Conservation (phyloP, 2,329 filamentous ascomycete genomes). For the Domatiomyces catenatus region DNA sequence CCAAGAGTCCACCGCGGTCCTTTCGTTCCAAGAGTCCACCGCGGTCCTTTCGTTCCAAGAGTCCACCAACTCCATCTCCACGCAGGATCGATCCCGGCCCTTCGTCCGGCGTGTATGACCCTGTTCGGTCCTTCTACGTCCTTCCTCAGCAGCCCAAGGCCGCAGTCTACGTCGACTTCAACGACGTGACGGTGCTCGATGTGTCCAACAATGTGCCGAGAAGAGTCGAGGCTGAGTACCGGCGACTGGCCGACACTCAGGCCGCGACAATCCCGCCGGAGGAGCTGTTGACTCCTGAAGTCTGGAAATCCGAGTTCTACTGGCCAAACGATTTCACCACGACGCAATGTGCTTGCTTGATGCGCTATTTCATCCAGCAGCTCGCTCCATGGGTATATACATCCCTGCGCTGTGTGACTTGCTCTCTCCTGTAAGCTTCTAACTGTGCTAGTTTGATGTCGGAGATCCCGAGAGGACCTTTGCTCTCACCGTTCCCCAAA, state of each 20-base stretch:
- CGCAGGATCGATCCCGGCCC: not conserved
- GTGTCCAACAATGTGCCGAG: slow-evolving; percentile 8
- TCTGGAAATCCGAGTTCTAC: slow-evolving; percentile 16
- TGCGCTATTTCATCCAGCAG: slow-evolving; percentile 17
- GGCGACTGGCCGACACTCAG: slow-evolving; percentile 12
- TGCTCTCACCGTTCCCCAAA: slow-evolving; percentile 13
- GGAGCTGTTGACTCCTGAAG: slow-evolving; percentile 10
- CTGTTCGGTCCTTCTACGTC: slow-evolving; percentile 6
- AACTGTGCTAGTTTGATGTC: slow-evolving; percentile 12
- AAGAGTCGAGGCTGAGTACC: slow-evolving; percentile 14
- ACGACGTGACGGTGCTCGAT: not conserved
- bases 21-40: not conserved
- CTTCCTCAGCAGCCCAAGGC: not conserved
- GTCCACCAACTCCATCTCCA: not conserved
- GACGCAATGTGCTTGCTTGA: slow-evolving; percentile 16
- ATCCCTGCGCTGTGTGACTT: not conserved
- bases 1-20: not conserved
- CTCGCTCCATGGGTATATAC: slow-evolving; percentile 16
- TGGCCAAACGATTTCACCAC: slow-evolving; percentile 17
- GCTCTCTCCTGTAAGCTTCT: not conserved
- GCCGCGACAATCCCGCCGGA: slow-evolving; percentile 14
- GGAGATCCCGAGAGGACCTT: slow-evolving; percentile 15
- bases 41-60: not conserved
- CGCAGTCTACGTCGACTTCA: not conserved
- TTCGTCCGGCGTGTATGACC: slow-evolving; percentile 4